Percentiles rank a stretch among this genome's conserved stretches.
Conservation (phyloP, 106 monocot species). For the Amphibolis antarctica region DNA sequence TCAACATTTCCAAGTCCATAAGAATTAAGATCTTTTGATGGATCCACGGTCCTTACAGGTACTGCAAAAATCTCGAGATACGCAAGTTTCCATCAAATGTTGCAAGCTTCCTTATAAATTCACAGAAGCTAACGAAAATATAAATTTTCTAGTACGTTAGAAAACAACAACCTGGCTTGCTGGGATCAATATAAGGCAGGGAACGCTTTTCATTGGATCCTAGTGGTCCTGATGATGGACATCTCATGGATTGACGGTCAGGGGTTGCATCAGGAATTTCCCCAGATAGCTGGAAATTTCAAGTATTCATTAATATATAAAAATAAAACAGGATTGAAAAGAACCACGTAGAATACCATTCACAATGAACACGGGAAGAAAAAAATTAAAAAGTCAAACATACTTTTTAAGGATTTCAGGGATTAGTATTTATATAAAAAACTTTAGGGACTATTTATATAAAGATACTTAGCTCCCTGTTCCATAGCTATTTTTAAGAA, state of each 20-base stretch:
- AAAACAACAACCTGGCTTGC: constrained; percentile 49
- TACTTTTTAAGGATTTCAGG: too few species aligned
- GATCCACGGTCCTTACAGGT: constrained; percentile 93
- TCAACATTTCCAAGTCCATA: constrained; percentile 85
- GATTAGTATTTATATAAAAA: too few species aligned
- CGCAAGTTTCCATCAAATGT: background rate
- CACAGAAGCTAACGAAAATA: background rate
- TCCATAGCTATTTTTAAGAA: too few species aligned
- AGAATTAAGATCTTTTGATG: constrained; percentile 91
- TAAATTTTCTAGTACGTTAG: background rate
- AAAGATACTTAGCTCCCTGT: too few species aligned
- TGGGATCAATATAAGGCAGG: constrained; percentile 68
- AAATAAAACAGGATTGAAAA: background rate
- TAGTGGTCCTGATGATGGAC: constrained; percentile 41
- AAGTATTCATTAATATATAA: background rate
- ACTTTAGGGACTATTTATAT: too few species aligned
- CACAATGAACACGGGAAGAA: background rate
- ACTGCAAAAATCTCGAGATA: constrained; percentile 25
- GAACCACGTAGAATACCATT: background rate
- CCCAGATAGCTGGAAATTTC: constrained; percentile 58
- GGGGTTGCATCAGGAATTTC: constrained; percentile 86
- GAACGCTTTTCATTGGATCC: constrained; percentile 38
- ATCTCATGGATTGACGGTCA: constrained; percentile 65
- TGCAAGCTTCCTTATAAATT: background rate
- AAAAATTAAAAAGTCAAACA: too few species aligned